Conservation (phyloP, 192 early-diverging fungal genomes). For the Coemansia sp. region DNA sequence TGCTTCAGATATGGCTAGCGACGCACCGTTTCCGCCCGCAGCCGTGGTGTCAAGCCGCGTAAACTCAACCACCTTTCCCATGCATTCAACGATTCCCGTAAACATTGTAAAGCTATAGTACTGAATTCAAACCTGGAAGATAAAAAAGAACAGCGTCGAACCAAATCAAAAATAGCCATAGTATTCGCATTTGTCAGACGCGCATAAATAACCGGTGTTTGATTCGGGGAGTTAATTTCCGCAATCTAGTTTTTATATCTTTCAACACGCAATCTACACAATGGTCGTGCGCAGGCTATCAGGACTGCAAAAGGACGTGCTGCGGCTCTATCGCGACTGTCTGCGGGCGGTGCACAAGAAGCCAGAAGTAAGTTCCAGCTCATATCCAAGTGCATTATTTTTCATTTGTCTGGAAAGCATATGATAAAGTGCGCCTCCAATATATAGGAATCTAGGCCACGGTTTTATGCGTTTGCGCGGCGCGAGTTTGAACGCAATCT, state of each 20-base stretch:
- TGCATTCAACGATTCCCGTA: constrained; percentile 94
- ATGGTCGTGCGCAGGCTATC: constrained; percentile 53
- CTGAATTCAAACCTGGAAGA: neutral
- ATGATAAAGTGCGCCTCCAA: neutral
- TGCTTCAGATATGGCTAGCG: constrained; percentile 75
- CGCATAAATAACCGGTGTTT: constrained; percentile 4
- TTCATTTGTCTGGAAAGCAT: too few relatives aligned
- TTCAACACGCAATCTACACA: neutral
- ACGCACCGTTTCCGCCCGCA: constrained; percentile 85
- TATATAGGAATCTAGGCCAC: constrained; percentile 58
- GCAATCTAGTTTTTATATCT: neutral
- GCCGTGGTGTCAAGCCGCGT: constrained; percentile 67
- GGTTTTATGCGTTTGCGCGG: constrained; percentile 66
- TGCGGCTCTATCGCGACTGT: constrained; percentile 69
- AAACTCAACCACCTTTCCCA: constrained; percentile 75
- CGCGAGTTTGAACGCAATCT: constrained; percentile 65
- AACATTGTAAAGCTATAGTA: constrained; percentile 66
- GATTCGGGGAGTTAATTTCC: neutral
- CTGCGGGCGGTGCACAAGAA: constrained; percentile 65
- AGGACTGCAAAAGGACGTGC: constrained; percentile 65
- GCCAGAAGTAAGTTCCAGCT: constrained; percentile 54
- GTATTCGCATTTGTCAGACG: neutral
- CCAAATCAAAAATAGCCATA: neutral
- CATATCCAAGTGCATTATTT: too few relatives aligned
- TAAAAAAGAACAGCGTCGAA: neutral